Percentiles rank a stretch among this genome's conserved stretches.
phyloP scores from a whole-genome alignment of 1,284 basidiomycete genomes.

The Melanopsichium pennsylvanicum region DNA sequence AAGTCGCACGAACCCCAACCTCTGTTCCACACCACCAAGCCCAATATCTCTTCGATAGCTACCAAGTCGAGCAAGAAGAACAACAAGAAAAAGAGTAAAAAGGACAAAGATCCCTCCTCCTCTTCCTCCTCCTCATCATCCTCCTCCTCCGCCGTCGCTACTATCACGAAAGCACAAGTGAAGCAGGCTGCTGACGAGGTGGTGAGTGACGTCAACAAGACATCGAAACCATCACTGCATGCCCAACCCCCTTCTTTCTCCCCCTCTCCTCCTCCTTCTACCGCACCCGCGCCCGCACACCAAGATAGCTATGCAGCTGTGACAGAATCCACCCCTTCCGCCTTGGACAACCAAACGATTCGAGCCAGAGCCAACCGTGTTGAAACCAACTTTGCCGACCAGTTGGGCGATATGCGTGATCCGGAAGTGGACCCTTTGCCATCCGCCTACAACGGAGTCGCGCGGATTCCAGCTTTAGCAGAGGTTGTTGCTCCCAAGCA shows the following conservation, averaged over 20 bases:
- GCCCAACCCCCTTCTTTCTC: too few relatives aligned
- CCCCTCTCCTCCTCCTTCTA: not conserved
- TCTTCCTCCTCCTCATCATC: too few relatives aligned
- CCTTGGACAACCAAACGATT: conserved; percentile 28
- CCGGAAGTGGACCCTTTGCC: conserved; percentile 31
- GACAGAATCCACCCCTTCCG: conserved; percentile 2
- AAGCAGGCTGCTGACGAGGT: too few relatives aligned
- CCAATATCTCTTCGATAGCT: not conserved
- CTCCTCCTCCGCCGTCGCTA: not conserved
- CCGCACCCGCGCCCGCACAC: not conserved
- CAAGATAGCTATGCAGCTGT: conserved; percentile 19
- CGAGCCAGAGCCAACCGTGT: conserved; percentile 17
- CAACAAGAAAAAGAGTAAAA: conserved; percentile 23
- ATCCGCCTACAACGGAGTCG: conserved; percentile 22
- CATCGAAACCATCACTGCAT: too few relatives aligned
- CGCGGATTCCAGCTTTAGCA: conserved; percentile 33
- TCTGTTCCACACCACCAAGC: too few relatives aligned
- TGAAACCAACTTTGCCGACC: conserved; percentile 15
- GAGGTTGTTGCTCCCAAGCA: conserved; percentile 4
- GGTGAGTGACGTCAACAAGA: too few relatives aligned
- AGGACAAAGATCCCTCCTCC: too few relatives aligned
- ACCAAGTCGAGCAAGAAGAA: conserved; percentile 10
- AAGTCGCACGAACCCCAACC: too few relatives aligned
- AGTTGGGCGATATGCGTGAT: conserved; percentile 44
- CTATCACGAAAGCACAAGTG: not conserved